These are phyloP conservation scores for Pseudocercospora fijiensis DNA, from an alignment of 2,329 filamentous ascomycete genomes.

Conservation along the genomic window DNA sequence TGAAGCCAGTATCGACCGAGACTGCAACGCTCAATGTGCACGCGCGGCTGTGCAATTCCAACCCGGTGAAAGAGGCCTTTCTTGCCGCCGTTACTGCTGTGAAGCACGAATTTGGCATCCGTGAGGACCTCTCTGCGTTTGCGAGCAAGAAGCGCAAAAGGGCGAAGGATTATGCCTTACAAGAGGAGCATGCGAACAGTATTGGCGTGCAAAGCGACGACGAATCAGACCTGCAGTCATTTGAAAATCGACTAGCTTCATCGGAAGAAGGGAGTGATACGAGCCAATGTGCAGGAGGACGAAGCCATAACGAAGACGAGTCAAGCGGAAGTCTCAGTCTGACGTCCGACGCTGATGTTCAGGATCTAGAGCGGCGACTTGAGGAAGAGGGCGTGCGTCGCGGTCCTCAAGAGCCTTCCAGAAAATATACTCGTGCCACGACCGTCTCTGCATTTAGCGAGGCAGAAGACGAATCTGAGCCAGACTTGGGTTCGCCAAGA, in stretches of 20 bases:
- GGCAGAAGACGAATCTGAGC: conserved; percentile 27
- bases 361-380: conserved; percentile 30
- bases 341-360: conserved; percentile 27
- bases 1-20: conserved; percentile 43
- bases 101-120: conserved; percentile 42
- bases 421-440: conserved; percentile 20
- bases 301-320: conserved; percentile 8
- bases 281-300: conserved; percentile 1
- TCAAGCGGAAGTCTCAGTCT: conserved; percentile 31
- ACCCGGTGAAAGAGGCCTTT: conserved; percentile 57
- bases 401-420: not conserved
- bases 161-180: conserved; percentile 28
- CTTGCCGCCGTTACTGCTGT: conserved; percentile 47
- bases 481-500: conserved; percentile 30
- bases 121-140: conserved; percentile 18
- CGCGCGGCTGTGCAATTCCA: conserved; percentile 60
- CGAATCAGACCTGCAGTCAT: conserved; percentile 38
- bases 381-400: conserved; percentile 26
- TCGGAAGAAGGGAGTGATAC: conserved; percentile 38
- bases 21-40: conserved; percentile 57
- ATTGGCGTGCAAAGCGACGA: not conserved
- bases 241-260: conserved; percentile 44
- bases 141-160: conserved; percentile 31
- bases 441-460: conserved; percentile 23
- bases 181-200: conserved; percentile 11